Evolutionary conservation across 2,329 filamentous ascomycete species (phyloP), one percentile per base, ranked within the genome.

Genomic region (Verticillium alfalfae): DNA sequence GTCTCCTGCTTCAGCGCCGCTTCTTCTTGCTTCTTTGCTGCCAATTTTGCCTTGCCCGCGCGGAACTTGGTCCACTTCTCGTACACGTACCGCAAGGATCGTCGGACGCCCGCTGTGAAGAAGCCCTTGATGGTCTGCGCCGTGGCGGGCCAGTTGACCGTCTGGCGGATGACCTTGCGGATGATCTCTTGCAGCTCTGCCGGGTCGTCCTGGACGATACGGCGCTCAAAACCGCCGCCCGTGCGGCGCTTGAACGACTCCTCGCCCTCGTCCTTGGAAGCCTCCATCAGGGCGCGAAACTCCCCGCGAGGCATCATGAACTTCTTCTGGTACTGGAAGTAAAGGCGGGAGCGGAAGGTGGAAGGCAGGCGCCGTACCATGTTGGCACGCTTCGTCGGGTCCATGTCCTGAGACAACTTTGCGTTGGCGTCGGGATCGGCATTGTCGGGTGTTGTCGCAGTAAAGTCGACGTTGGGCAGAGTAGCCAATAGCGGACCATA

Each of bases 321-420:
- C 70, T 96, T 94, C 72, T 89, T 88, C 74, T 97, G 93, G 74
- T 97, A 99, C 70, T 93, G 88, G 75, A 97, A 97, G 78, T 99
- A 99, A 0, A 99, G 80, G 63, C 92, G 93, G 60, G 90, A 86
- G 41, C 95, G 87, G 82, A 99, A 98, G 6, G 88, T 83, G 69
- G 90, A 89, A 4, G 95, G 95, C 12, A 99, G 80, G 13, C 95
- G 89, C 5, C 95, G 88, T 10, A 99, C 94, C 92, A 99, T 99
- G 75, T 99, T 99, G 18, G 91, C 92, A 62, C 95, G 88, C 70
- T 91, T 93, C 62, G 91, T 78, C 0, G 93, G 91, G 69, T 97
- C 91, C 93, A 98, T 96, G 70, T 98, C 93, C 75, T 99, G 95
- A 52, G 84, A 81, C 22, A 99, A 80, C 16, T 79, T 82, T 88